Evolutionary conservation across 805 yeast genomes (phyloP), one percentile per base, ranked within the genome.

Genomic region (Zygotorulaspora florentina): DNA sequence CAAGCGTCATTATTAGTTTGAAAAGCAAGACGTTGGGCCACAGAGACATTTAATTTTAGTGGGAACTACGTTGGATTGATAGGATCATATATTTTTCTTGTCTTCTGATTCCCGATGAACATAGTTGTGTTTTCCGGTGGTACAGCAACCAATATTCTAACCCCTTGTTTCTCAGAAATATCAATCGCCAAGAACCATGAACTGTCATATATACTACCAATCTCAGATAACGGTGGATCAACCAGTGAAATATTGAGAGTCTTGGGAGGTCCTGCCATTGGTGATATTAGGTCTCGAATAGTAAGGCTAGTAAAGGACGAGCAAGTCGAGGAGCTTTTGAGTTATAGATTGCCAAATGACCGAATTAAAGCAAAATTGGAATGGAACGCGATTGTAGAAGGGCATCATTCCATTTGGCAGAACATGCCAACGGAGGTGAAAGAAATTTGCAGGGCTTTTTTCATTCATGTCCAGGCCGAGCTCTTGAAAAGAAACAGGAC

Each of bases 261-360:
- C 1, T 72, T 90, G 13, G 96, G 96, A 2, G 97, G 98, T 0
- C 96, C 96, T 2, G 96, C 97, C 0, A 87, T 90, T 43, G 98
- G 98, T 2, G 98, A 90, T 61, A 74, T 90, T 2, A 69, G 97
- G 40, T 87, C 96, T 0, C 66, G 98, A 45, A 73, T 89, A 25
- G 85, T 88, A 0, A 67, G 90, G 43, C 66, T 90, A 47, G 83
- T 87, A 29, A 84, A 88, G 1, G 76, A 73, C 27, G 68, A 73
- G 23, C 56, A 72, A 13, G 58, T 77, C 13, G 62, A 70, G 12
- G 39, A 49, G 11, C 50, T 67, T n/a, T 57, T 66, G 16, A 56
- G 63, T 16, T 56, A 61, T 35, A 53, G 71, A 37, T 43, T 67
- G 37, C 53, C 64, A 26, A 46, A 52, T 30, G 69, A 62, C 40